Conservation (phyloP, 176 grass and related monocot species). For the Tillandsia fasciculata region DNA sequence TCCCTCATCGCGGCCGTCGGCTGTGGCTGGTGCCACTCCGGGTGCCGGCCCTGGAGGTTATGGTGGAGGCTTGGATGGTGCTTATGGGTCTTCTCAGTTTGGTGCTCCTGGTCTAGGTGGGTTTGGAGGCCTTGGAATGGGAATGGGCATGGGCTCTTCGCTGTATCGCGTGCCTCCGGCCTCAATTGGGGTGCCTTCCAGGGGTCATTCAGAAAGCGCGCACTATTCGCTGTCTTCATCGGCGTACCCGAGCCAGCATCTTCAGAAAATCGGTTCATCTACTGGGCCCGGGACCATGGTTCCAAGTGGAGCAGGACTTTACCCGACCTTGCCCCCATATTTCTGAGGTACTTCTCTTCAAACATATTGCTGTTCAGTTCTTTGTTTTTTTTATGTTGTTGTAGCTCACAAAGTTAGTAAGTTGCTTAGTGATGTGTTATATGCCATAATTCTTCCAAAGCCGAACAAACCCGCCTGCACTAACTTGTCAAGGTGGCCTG, state of each 20-base stretch:
- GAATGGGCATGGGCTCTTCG: conserved; percentile 41
- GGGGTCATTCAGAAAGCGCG: conserved; percentile 51
- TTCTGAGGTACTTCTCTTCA: conserved; percentile 62
- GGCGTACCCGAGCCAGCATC: conserved; percentile 52
- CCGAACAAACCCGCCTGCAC: too few relatives aligned
- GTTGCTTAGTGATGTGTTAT: too few relatives aligned
- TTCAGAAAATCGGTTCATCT: conserved; percentile 39
- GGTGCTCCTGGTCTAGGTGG: conserved; percentile 26
- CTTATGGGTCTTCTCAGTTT: too few relatives aligned
- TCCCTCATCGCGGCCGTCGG: conserved; percentile 42
- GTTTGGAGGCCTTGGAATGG: conserved; percentile 23
- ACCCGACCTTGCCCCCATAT: conserved; percentile 72
- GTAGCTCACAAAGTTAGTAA: too few relatives aligned
- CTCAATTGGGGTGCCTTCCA: conserved; percentile 33
- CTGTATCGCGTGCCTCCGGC: conserved; percentile 52
- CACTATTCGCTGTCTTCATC: conserved; percentile 49
- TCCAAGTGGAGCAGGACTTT: conserved; percentile 44
- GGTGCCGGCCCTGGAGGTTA: conserved; percentile 39
- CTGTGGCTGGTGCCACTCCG: conserved; percentile 37
- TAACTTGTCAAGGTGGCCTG: too few relatives aligned
- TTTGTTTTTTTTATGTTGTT: too few relatives aligned
- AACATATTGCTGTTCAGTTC: too few relatives aligned
- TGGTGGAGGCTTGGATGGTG: neutral
- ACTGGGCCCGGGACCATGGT: conserved; percentile 31
- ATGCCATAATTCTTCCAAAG: too few relatives aligned